A percentile compares a stretch with the other conserved stretches of the same genome.
These are phyloP conservation scores for Volvox africanus DNA, from an alignment of 139 green algal genomes.

Conservation along the genomic window DNA sequence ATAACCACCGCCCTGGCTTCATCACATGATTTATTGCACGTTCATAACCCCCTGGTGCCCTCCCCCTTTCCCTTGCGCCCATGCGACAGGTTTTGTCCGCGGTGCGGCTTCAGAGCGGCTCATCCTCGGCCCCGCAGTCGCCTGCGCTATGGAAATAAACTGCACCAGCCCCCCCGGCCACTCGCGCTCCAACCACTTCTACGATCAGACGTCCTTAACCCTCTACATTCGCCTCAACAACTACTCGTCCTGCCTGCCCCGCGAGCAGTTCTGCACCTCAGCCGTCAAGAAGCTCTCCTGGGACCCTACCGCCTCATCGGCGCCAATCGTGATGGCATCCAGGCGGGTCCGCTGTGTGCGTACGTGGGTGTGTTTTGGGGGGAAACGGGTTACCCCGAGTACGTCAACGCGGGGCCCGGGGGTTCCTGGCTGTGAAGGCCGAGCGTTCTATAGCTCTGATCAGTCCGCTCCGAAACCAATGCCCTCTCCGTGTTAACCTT, in stretches of 20 bases:
- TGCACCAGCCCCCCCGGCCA: conserved; percentile 56
- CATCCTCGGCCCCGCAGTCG: conserved; percentile 45
- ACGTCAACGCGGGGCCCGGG: too few species aligned
- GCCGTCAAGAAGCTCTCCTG: conserved; percentile 26
- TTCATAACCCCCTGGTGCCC: too few species aligned
- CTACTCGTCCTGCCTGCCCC: conserved; percentile 54
- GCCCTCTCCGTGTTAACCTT: too few species aligned
- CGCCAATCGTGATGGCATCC: conserved; percentile 35
- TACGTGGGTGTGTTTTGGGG: too few species aligned
- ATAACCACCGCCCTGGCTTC: too few species aligned
- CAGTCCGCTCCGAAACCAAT: too few species aligned
- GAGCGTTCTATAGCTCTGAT: too few species aligned
- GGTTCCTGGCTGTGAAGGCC: too few species aligned
- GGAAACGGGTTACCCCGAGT: too few species aligned
- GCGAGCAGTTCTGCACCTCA: conserved; percentile 52
- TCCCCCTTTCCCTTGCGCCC: too few species aligned
- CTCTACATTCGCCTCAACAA: conserved; percentile 36
- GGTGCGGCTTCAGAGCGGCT: conserved; percentile 46
- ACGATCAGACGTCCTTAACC: conserved; percentile 58
- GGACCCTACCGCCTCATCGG: conserved; percentile 5
- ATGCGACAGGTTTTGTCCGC: conserved; percentile 13
- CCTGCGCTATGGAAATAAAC: conserved; percentile 37
- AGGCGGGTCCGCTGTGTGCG: background rate
- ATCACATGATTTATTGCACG: too few species aligned
- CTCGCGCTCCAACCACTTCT: conserved; percentile 52